Evolutionary conservation across 352 stramenopile species (phyloP), one percentile per base, ranked within the genome.

Genomic region (Globisporangium recalcitrans): DNA sequence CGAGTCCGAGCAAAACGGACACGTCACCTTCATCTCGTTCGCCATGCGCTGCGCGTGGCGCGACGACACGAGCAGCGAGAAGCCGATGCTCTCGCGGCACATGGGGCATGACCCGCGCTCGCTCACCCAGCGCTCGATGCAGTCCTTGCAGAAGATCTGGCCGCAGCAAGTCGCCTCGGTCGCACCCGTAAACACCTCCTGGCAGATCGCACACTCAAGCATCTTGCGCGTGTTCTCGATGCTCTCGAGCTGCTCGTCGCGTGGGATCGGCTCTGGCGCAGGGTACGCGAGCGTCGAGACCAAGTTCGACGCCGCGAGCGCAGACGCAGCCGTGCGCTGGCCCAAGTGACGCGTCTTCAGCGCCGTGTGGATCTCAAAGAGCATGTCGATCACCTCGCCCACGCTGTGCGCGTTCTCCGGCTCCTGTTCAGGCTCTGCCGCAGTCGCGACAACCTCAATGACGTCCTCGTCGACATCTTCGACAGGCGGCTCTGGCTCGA

Each of bases 151-250:
- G 64, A 93, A 93, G 46, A 93, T 89, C 67, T 91, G 82, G 22
- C 85, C 85, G 61, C 85, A 93, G 69, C 85, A 93, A 21, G 78
- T 90, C 3, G 85, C 82, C 46, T 93, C 85, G 3, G 81, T 92
- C 0, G 85, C 85, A 7, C 67, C 63, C 0, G 77, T 86, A 52
- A 93, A 93, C 8, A 92, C 78, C 36, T 93, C 85, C 62, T 93
- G 85, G 65, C 85, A 93, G 55, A 93, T 91, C 21, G 85, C 82
- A 56, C 85, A 93, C 65, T 93, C 82, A 14, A 93, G 82, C 85
- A 93, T 93, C 72, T 90, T 90, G 54, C 80, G 72, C 16, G 79
- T 91, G 70, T 93, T 91, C 44, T 93, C 80, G 2, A 91, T 70
- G 21, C 80, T 73, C 52, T 93, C 82, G 19, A 90, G 64, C 69